A percentile compares a stretch with the other conserved stretches of the same genome.
These are phyloP conservation scores for Auxenochlorella pyrenoidosa DNA, from an alignment of 139 green algal species.

Conservation along the genomic window DNA sequence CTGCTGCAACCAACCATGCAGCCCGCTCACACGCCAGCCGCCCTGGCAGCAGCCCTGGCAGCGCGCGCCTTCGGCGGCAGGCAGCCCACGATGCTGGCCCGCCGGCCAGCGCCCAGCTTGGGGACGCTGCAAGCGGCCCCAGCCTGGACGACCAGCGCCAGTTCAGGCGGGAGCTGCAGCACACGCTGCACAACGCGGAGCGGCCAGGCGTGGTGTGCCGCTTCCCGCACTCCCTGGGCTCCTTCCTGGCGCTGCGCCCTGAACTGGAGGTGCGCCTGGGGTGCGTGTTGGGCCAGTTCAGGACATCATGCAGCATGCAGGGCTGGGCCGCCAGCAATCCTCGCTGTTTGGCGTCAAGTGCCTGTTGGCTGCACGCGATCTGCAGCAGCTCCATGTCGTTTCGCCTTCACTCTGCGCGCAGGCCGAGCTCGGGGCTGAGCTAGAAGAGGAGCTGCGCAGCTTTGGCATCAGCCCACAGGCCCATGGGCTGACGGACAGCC, in stretches of 20 bases:
- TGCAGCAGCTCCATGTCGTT: background rate
- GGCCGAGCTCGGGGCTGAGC: slow-evolving; percentile 42
- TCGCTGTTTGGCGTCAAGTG: background rate
- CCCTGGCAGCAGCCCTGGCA: background rate
- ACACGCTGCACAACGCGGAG: slow-evolving; percentile 17
- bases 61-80: background rate
- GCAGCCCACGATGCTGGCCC: background rate
- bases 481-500: slow-evolving; percentile 4
- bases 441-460: slow-evolving; percentile 24
- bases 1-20: background rate
- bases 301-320: too few relatives aligned
- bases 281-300: too few relatives aligned
- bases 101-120: background rate
- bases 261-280: background rate
- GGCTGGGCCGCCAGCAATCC: too few relatives aligned
- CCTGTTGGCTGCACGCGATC: background rate
- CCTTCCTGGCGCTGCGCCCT: slow-evolving; percentile 2
- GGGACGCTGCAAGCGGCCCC: too few relatives aligned
- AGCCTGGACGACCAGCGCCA: background rate
- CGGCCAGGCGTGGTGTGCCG: slow-evolving; percentile 34
- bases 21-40: background rate
- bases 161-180: slow-evolving; percentile 29
- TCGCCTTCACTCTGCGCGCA: background rate
- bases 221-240: slow-evolving; percentile 36
- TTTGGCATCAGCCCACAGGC: slow-evolving; percentile 6